Evolutionary conservation across 495 filamentous ascomycete genomes (phyloP), one percentile per base, ranked within the genome.

Genomic region (Aspergillus sclerotiicarbonarius): DNA sequence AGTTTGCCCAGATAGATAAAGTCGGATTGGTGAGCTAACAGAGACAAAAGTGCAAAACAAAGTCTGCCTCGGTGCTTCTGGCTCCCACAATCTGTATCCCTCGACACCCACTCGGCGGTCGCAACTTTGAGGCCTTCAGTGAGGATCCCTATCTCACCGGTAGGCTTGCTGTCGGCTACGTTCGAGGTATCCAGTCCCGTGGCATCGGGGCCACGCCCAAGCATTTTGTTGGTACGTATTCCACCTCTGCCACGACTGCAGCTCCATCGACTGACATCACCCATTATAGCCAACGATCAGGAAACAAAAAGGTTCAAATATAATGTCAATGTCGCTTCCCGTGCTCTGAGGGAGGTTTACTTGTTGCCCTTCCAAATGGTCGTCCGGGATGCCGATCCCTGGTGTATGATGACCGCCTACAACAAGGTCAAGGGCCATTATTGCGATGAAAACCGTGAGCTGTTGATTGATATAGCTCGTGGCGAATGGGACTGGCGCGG

Each of bases 371-470:
- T 89, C 64, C 83, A 88, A 65, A 72, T 88, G 53, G 82, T 82
- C 10, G 73, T 88, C 37, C 69, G 80, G 8, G 80, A 86, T 32
- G 62, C 77, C 7, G 68, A 78, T 46, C 85, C 85, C 3, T 78
- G 76, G 53, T 79, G 80, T 4, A 75, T 88, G 32, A 89, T 89
- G 86, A 84, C 81, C 18, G 77, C 78, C 35, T 90, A 88, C 61
- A 88, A 87, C 21, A 32, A 32, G n/a, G 29, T 47, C 3, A 57
- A 56, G 0, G 50, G 50, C 3, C 30, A 19, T 6, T 20, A 52
- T 18, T 8, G 7, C 15, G 50, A 37, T 13, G 16, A 1, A 1
- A 8, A 10, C 8, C n/a, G 15, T 3, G 25, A 39, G 15, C 30
- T 52, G 0, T 8, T 52, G 7, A 35, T 18, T 5, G n/a, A 21